A percentile compares a stretch with the other conserved stretches of the same genome.
phyloP scores from a whole-genome alignment of 805 yeast genomes.

The Candida parachauliodes region DNA sequence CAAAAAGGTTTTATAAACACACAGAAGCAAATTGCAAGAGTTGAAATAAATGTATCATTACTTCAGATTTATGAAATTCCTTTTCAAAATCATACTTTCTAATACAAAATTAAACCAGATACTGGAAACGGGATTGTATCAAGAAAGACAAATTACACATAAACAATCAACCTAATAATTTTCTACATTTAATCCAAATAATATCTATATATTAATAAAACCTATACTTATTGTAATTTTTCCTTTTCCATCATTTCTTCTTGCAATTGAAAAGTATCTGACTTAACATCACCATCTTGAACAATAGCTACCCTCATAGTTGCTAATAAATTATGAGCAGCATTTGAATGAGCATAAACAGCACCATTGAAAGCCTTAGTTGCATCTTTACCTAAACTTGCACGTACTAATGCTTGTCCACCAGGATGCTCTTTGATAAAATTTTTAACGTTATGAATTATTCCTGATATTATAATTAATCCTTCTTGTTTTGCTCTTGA shows the following conservation, averaged over 20 bases:
- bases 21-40: too few species aligned
- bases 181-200: too few species aligned
- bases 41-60: too few species aligned
- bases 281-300: conserved; percentile 58
- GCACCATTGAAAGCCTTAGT: conserved; percentile 84
- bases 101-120: too few species aligned
- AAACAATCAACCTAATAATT: too few species aligned
- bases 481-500: conserved; percentile 52
- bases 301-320: conserved; percentile 80
- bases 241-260: conserved; percentile 41
- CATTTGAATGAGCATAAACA: conserved; percentile 80
- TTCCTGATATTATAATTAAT: conserved; percentile 69
- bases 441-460: conserved; percentile 69
- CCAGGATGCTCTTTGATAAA: conserved; percentile 81
- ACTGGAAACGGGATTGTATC: too few species aligned
- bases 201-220: conserved; percentile 3
- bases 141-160: too few species aligned
- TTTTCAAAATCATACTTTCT: too few species aligned
- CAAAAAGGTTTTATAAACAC: too few species aligned
- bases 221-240: conserved; percentile 9
- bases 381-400: conserved; percentile 78
- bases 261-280: conserved; percentile 52
- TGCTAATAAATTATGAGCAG: conserved; percentile 79
- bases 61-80: too few species aligned
- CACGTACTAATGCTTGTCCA: conserved; percentile 68